phyloP scores from a whole-genome alignment of 208 protist species.

The Acanthamoeba rhysodes region DNA sequence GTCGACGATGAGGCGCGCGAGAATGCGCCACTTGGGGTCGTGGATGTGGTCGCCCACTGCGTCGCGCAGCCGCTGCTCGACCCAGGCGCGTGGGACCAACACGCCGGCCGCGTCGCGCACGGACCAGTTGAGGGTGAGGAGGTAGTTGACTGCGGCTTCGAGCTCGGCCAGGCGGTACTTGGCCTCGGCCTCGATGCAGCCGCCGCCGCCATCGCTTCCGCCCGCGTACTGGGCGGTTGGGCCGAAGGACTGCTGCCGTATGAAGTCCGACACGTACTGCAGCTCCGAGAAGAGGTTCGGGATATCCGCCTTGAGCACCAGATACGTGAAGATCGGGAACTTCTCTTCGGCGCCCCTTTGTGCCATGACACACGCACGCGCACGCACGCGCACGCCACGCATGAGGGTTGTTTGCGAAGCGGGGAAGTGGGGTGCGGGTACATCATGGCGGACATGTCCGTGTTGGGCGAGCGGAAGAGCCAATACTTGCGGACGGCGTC shows the following conservation, averaged over 20 bases:
- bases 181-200: conserved; percentile 40
- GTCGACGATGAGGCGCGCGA: conserved; percentile 36
- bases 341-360: conserved; percentile 64
- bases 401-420: not conserved
- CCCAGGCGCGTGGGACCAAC: not conserved
- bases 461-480: conserved; percentile 44
- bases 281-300: conserved; percentile 74
- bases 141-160: conserved; percentile 64
- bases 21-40: conserved; percentile 28
- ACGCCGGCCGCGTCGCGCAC: conserved; percentile 10
- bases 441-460: conserved; percentile 38
- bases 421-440: not conserved
- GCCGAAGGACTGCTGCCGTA: conserved; percentile 10
- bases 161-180: conserved; percentile 72
- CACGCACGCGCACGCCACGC: too few relatives aligned
- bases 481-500: conserved; percentile 60
- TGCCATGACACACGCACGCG: not conserved
- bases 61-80: conserved; percentile 52
- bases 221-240: not conserved
- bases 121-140: conserved; percentile 27
- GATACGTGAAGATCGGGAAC: conserved; percentile 59
- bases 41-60: not conserved
- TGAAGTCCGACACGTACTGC: conserved; percentile 57
- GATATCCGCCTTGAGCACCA: conserved; percentile 63
- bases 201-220: not conserved